phyloP scores from a whole-genome alignment of 2,329 filamentous ascomycete genomes.

The Sporothrix brasiliensis region DNA sequence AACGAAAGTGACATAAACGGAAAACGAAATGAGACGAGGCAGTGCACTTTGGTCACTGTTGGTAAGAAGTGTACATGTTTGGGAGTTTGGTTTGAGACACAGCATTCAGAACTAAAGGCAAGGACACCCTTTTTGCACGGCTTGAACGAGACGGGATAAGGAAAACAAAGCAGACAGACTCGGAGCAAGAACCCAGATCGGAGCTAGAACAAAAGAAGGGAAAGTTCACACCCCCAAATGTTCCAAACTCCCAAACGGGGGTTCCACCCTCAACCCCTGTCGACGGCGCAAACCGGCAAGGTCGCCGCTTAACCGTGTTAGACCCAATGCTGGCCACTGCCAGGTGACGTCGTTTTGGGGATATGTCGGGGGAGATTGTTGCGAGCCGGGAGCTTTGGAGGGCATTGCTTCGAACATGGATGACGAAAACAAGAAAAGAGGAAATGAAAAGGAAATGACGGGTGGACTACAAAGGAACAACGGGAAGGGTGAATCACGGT shows the following conservation, averaged over 20 bases:
- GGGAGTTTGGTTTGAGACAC: too few relatives aligned
- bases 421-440: constrained; percentile 8
- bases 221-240: background rate
- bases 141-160: background rate
- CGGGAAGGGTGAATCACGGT: background rate
- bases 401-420: too few relatives aligned
- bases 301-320: constrained; percentile 18
- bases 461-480: background rate
- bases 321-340: background rate
- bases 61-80: background rate
- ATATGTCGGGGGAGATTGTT: too few relatives aligned
- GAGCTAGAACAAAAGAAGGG: constrained; percentile 27
- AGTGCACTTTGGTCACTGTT: constrained; percentile 16
- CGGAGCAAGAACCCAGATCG: background rate
- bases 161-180: background rate
- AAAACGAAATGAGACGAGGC: constrained; percentile 20
- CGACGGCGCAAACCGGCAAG: constrained; percentile 25
- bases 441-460: constrained; percentile 4
- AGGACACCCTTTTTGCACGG: too few relatives aligned
- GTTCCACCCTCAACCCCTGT: background rate
- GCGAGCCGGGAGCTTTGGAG: too few relatives aligned
- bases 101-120: too few relatives aligned
- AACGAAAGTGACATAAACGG: background rate
- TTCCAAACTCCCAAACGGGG: background rate
- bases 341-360: constrained; percentile 23